A percentile compares a stretch with the other conserved stretches of the same genome.
phyloP scores from a whole-genome alignment of 2,329 filamentous ascomycete genomes.

The Alternaria sp. region DNA sequence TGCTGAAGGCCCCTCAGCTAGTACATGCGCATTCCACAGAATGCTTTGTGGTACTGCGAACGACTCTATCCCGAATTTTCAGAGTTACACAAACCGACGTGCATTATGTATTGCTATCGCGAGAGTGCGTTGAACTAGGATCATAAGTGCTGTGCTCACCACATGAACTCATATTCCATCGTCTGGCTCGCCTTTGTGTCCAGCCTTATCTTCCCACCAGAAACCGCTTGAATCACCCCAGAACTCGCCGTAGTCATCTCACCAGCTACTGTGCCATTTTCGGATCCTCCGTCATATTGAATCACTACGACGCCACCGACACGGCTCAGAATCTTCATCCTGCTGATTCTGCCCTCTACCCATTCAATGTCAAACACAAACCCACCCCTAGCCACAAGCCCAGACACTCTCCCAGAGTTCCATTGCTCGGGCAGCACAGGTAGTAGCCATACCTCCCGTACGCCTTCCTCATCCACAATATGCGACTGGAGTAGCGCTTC shows the following conservation, averaged over 20 bases:
- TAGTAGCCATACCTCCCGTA: slow-evolving; percentile 18
- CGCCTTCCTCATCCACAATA: neutral
- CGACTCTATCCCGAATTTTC: neutral
- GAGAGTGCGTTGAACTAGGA: neutral
- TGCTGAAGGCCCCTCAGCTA: neutral
- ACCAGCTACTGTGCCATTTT: too few species aligned
- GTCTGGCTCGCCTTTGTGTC: neutral
- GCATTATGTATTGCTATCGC: neutral
- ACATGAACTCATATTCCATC: slow-evolving; percentile 3
- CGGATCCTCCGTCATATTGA: too few species aligned
- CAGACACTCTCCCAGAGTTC: slow-evolving; percentile 23
- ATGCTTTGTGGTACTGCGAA: neutral
- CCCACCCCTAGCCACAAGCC: slow-evolving; percentile 22
- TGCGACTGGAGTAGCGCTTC: slow-evolving; percentile 57
- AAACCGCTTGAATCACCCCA: too few species aligned
- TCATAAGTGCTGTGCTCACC: neutral
- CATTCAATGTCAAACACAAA: slow-evolving; percentile 32
- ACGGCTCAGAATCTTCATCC: too few species aligned
- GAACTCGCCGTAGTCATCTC: too few species aligned
- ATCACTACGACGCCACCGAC: too few species aligned
- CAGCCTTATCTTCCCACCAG: neutral
- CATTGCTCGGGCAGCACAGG: slow-evolving; percentile 17
- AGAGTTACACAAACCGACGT: neutral
- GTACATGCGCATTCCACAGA: neutral
- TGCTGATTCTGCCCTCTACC: slow-evolving; percentile 1